Evolutionary conservation across 495 filamentous ascomycete genomes (phyloP), one percentile per base, ranked within the genome.

Genomic region (Amphirosellinia nigrospora): DNA sequence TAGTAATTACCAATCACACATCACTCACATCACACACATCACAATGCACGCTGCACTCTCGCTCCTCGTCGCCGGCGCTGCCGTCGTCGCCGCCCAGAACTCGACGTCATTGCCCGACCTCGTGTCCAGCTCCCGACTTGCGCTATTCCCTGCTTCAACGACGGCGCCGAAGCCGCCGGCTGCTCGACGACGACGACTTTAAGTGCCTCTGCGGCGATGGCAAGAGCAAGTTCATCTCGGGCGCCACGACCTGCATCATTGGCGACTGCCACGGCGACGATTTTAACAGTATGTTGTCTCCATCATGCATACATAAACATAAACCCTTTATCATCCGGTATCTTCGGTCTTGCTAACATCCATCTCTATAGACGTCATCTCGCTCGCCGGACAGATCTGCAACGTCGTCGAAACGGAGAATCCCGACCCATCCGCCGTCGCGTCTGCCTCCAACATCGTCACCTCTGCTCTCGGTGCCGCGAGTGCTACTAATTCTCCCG

Each of bases 131-230:
- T 79, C 19, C 77, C 77, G 30, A 30, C 55, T 55, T 79, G 77
- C 70, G 77, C 77, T 32, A 36, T 73, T 16, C 43, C 65, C 15
- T 79, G 77, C 56, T 71, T 77, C 11, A 19, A 39, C 8, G 52
- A 43, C 8, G 70, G 72, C 43, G 66, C 77, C 34, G 1, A 55
- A n/a, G 62, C 66, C 8, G 71, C 73, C 48, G 55, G 60, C 4
- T 79, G 77, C 71, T 15, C 70, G n/a, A 56, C 75, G 1, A 71
- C 72, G 0, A n/a, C n/a, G 77, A 79, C 45, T 74, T 79, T n/a
- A 4, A 50, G 0, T 79, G 77, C 39, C 71, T 77, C 41, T 79
- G 77, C 66, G 56, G 65, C 11, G 32, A 67, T 10, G 70, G 67
- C 9, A 70, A 70, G 6, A 23, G 50, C 21, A 26, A 41, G 0